Percentiles rank a stretch among this genome's conserved stretches.
These are phyloP conservation scores for Microthlaspi erraticum DNA, from an alignment of 345 rosid genomes.

Conservation along the genomic window DNA sequence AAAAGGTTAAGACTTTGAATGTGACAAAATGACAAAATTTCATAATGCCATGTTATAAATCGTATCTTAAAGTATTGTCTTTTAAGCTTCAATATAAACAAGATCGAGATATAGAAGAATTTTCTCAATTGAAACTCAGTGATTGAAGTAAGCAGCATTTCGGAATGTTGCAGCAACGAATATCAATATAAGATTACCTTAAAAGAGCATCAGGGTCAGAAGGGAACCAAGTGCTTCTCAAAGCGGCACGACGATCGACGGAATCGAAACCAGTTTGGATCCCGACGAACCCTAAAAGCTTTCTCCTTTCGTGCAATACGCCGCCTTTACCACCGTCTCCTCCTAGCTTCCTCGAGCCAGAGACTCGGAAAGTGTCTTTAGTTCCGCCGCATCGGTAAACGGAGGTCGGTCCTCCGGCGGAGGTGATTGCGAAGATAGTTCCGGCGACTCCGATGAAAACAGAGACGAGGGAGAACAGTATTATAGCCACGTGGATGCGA, in stretches of 20 bases:
- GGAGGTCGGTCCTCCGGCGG: conserved; percentile 46
- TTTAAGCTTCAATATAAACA: conserved; percentile 4
- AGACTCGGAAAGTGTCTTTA: conserved; percentile 59
- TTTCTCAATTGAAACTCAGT: not conserved
- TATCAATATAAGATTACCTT: conserved; percentile 48
- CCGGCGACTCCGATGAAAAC: conserved; percentile 68
- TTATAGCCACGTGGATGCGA: conserved; percentile 49
- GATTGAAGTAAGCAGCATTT: not conserved
- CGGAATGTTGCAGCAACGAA: conserved; percentile 16
- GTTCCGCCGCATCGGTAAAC: conserved; percentile 67
- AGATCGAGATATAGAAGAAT: conserved; percentile 3
- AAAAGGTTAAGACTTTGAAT: conserved; percentile 4
- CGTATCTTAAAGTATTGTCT: not conserved
- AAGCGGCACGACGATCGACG: conserved; percentile 56
- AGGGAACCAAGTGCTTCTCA: conserved; percentile 80
- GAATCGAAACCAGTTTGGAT: conserved; percentile 76
- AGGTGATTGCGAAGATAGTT: conserved; percentile 59
- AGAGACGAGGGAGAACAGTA: conserved; percentile 60
- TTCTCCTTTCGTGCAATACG: conserved; percentile 56
- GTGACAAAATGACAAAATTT: conserved; percentile 7
- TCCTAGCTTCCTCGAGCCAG: conserved; percentile 47
- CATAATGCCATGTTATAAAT: conserved; percentile 16
- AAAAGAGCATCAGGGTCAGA: conserved; percentile 72
- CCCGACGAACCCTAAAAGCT: conserved; percentile 80
- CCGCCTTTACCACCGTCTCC: conserved; percentile 44